Percentiles rank a stretch among this genome's conserved stretches.
These are phyloP conservation scores for Cyclotella baltica DNA, from an alignment of 108 stramenopile species.

Conservation along the genomic window DNA sequence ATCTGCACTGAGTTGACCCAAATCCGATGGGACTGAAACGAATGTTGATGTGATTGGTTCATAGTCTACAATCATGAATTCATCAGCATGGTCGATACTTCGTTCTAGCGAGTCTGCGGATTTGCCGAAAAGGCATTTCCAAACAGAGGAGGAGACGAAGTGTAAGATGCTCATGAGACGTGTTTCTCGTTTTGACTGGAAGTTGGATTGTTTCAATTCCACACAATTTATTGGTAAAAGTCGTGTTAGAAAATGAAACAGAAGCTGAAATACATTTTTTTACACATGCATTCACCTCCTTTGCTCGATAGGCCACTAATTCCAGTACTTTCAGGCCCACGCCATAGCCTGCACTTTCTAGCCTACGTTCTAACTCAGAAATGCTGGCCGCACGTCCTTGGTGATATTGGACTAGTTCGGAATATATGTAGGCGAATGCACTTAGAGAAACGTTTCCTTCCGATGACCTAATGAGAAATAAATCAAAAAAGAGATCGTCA, in stretches of 20 bases:
- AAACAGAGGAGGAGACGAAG: slow-evolving; percentile 92
- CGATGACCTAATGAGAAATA: slow-evolving; percentile 19
- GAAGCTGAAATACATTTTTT: too few relatives aligned
- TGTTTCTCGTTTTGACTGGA: slow-evolving; percentile 80
- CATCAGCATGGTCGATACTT: slow-evolving; percentile 94
- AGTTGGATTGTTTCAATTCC: background rate
- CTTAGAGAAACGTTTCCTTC: slow-evolving; percentile 77
- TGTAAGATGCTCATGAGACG: slow-evolving; percentile 88
- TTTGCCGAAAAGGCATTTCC: slow-evolving; percentile 95
- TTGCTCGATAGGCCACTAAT: slow-evolving; percentile 83
- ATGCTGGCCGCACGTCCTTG: slow-evolving; percentile 91
- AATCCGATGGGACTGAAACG: slow-evolving; percentile 84
- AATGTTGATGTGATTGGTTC: slow-evolving; percentile 91
- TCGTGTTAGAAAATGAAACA: too few relatives aligned
- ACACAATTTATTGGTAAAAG: too few relatives aligned
- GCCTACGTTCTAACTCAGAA: slow-evolving; percentile 89
- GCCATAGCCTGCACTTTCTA: slow-evolving; percentile 92
- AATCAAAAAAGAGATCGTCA: too few relatives aligned
- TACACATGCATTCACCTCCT: slow-evolving; percentile 72
- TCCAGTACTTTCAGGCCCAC: slow-evolving; percentile 94
- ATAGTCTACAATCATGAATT: slow-evolving; percentile 95
- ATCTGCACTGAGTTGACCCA: slow-evolving; percentile 91
- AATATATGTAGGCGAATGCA: slow-evolving; percentile 94
- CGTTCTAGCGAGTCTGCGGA: slow-evolving; percentile 94
- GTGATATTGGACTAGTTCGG: slow-evolving; percentile 96